Evolutionary conservation across 163 green algal species (phyloP).

Genomic region (Picocystis sp.): DNA sequence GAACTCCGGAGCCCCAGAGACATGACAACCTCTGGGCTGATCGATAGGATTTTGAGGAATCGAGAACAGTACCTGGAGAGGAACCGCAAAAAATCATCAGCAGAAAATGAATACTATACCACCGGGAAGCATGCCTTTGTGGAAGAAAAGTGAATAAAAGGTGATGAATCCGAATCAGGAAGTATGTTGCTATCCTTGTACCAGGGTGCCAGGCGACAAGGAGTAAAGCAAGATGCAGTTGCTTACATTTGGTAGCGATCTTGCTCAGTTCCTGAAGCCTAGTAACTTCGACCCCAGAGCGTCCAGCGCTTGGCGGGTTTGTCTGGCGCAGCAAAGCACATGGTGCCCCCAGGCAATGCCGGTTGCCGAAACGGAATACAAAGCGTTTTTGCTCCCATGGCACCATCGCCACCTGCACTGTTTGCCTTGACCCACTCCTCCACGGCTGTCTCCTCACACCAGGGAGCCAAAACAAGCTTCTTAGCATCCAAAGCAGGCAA

Average conservation of each 20-base stretch:
- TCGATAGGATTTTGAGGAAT: constrained; percentile 85
- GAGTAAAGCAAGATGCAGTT: too few relatives aligned
- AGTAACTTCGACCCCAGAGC: constrained; percentile 88
- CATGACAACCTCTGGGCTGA: constrained; percentile 67
- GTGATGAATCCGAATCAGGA: too few relatives aligned
- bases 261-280: neutral
- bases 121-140: too few relatives aligned
- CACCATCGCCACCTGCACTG: constrained; percentile 44
- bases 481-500: constrained; percentile 68
- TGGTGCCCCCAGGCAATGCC: constrained; percentile 53
- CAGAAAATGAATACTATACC: constrained; percentile 39
- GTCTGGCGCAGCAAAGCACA: constrained; percentile 74
- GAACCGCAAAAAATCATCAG: constrained; percentile 59
- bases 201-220: too few relatives aligned
- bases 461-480: constrained; percentile 89
- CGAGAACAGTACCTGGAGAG: constrained; percentile 57
- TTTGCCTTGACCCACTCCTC: constrained; percentile 89
- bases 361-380: constrained; percentile 91
- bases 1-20: constrained; percentile 35
- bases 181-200: too few relatives aligned
- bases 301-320: constrained; percentile 91
- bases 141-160: too few relatives aligned
- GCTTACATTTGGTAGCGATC: too few relatives aligned
- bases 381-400: constrained; percentile 86
- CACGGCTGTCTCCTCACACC: constrained; percentile 67